Evolutionary conservation across 2,329 filamentous ascomycete genomes (phyloP), one percentile per base, ranked within the genome.

Genomic region (Dendryphion nanum): DNA sequence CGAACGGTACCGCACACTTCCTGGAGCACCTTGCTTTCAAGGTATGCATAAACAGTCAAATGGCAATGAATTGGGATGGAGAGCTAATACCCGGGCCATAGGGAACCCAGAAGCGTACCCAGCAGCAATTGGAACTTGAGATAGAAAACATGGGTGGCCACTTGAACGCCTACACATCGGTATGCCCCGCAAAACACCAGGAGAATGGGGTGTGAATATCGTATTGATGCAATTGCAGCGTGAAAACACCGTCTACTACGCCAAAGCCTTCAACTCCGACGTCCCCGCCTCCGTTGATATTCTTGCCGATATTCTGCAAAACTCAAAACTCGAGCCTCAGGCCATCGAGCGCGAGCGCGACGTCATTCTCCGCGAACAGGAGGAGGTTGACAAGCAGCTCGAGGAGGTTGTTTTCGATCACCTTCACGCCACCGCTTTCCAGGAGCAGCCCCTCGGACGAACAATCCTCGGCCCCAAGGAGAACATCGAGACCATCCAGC

Each of bases 141-240:
- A 97, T 98, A 66, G 93, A 98, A 81, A 98, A 98, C 77, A 96
- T 98, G 88, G 93, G 93, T 70, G 93, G 89, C 52, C 93, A 98
- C 77, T 81, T 98, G 61, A 98, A 98, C 74, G 93, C 93, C 69
- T 98, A 98, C 79, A 98, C 93, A 62, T 97, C 91, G 77, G 90
- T 96, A 83, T 64, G 85, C 51, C 30, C 42, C 14, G 26, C 14
- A 26, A n/a, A 26, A 26, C 3, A 19, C 13, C 20, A 30, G 29
- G 10, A 13, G 16, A 15, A 30, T 30, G 15, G 15, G 16, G 10
- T 30, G 13, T 13, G 15, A 16, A 30, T 16, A 32, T 31, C 21
- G 38, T 40, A 46, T 45, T 63, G 53, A 64, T 47, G 48, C 49
- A 61, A 88, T 33, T 29, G 46, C 53, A 70, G 90, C 89, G 93